Evolutionary conservation across 75 land plant species (phyloP).

Genomic region (Cupressus sempervirens): DNA sequence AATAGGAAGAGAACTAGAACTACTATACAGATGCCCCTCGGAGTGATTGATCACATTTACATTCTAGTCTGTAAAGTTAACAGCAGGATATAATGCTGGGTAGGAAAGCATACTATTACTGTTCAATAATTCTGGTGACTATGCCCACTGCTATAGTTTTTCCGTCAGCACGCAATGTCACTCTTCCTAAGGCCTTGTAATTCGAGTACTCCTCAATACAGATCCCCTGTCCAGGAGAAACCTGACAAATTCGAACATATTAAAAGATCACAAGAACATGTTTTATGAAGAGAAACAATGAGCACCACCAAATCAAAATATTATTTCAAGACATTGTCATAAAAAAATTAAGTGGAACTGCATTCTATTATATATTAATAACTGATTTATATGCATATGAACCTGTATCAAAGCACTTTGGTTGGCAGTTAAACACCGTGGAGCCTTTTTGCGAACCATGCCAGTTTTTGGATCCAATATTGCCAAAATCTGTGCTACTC

Average conservation of each 20-base stretch:
- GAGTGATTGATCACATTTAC: background rate
- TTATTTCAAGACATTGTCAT: background rate
- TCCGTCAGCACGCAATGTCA: conserved; percentile 61
- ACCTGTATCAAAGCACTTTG: conserved; percentile 93
- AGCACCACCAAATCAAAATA: background rate
- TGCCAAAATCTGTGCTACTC: conserved; percentile 50
- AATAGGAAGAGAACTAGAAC: background rate
- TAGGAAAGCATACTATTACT: background rate
- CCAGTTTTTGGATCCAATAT: conserved; percentile 83
- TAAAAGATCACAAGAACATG: background rate
- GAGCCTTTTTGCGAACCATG: conserved; percentile 54
- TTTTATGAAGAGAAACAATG: background rate
- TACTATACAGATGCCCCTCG: background rate
- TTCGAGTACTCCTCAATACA: conserved; percentile 78
- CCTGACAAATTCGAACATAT: conserved; percentile 33
- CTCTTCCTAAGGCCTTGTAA: conserved; percentile 75
- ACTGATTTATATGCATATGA: background rate
- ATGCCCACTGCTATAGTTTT: conserved; percentile 80
- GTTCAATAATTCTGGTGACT: conserved; percentile 35
- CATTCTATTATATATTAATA: too few relatives aligned
- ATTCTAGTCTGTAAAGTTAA: background rate
- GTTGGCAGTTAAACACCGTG: conserved; percentile 69
- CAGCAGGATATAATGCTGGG: background rate
- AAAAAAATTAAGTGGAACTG: background rate
- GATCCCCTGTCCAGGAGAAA: conserved; percentile 47